phyloP scores from a whole-genome alignment of 306 rosid species.

The Rosa chinensis region DNA sequence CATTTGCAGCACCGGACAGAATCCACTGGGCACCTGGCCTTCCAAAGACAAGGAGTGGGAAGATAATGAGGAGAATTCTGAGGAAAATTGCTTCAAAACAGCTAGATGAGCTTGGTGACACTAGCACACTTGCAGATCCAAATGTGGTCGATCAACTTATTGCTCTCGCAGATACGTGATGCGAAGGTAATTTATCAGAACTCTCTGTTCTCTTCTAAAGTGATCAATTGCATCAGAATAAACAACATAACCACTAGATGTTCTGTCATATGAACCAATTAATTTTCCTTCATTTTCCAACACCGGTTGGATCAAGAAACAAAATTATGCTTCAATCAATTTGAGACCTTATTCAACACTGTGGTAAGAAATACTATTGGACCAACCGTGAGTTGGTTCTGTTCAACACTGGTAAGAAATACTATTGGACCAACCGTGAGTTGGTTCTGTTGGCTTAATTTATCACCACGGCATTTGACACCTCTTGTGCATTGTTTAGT shows the following conservation, averaged over 20 bases:
- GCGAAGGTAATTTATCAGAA: constrained; percentile 17
- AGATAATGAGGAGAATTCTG: constrained; percentile 96
- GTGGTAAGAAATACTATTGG: background rate
- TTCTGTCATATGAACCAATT: background rate
- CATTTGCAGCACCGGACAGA: constrained; percentile 96
- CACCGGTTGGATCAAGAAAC: background rate
- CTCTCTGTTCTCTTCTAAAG: background rate
- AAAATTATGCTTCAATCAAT: background rate
- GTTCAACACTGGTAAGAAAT: background rate
- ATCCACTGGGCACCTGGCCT: constrained; percentile 99
- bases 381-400: background rate
- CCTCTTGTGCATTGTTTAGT: background rate
- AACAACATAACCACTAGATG: background rate
- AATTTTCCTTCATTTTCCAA: background rate
- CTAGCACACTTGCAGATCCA: constrained; percentile 95
- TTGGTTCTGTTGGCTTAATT: background rate
- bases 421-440: background rate
- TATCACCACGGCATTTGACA: background rate
- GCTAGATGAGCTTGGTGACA: constrained; percentile 91
- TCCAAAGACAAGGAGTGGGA: constrained; percentile 98
- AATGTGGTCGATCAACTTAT: constrained; percentile 84
- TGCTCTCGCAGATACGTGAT: constrained; percentile 53
- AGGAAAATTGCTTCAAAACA: constrained; percentile 93
- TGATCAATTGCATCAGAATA: constrained; percentile 1
- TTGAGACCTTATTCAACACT: background rate